These are phyloP conservation scores for Xylariomycetidae sp. DNA, from an alignment of 2,329 filamentous ascomycete genomes.

Conservation along the genomic window DNA sequence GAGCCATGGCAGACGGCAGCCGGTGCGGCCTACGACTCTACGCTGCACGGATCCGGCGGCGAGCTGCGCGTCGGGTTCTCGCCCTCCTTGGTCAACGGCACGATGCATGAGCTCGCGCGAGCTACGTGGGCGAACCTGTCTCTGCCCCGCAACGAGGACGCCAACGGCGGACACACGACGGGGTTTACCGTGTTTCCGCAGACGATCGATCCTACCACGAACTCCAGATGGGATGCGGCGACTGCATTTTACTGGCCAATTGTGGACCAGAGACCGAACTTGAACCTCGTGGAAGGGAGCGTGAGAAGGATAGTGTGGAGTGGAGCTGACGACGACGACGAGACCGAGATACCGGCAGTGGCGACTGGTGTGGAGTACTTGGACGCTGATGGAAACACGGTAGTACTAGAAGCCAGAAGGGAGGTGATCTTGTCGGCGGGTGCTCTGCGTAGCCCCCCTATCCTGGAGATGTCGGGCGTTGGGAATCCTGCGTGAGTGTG, in stretches of 20 bases:
- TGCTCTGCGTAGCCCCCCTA: conserved; percentile 44
- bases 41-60: conserved; percentile 32
- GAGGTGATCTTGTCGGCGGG: conserved; percentile 47
- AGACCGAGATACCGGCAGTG: conserved; percentile 3
- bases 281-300: conserved; percentile 34
- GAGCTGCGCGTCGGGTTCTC: conserved; percentile 33
- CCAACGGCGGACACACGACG: conserved; percentile 33
- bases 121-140: conserved; percentile 29
- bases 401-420: conserved; percentile 33
- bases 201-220: conserved; percentile 32
- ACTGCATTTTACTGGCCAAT: conserved; percentile 37
- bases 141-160: conserved; percentile 29
- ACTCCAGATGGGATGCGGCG: conserved; percentile 36
- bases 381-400: conserved; percentile 29
- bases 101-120: conserved; percentile 23
- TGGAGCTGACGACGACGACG: conserved; percentile 7
- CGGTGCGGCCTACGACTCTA: conserved; percentile 30
- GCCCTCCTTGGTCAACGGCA: conserved; percentile 28
- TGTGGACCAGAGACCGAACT: conserved; percentile 32
- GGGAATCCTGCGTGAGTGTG: conserved; percentile 31
- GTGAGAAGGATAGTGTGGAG: conserved; percentile 28
- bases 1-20: conserved; percentile 27
- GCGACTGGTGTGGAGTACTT: conserved; percentile 34
- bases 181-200: conserved; percentile 35
- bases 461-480: conserved; percentile 50